phyloP scores from a whole-genome alignment of 257 asterid genomes.

The Marsdenia floribunda region DNA sequence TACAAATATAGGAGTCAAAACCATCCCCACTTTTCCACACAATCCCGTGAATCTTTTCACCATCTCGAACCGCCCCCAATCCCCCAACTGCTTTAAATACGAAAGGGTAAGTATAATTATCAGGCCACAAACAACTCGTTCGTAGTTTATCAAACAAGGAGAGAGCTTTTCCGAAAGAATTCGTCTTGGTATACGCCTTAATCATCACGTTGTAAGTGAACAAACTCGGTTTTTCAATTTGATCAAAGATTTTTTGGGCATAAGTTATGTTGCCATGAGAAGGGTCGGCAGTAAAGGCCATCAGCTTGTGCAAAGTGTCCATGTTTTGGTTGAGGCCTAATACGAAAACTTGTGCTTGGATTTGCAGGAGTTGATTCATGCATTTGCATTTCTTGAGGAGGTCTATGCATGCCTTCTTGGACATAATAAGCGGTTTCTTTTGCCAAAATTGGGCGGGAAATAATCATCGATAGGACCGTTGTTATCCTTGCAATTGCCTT shows the following conservation, averaged over 20 bases:
- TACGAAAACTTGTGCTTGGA: slow-evolving; percentile 57
- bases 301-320: slow-evolving; percentile 62
- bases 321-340: slow-evolving; percentile 55
- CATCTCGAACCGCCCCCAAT: slow-evolving; percentile 39
- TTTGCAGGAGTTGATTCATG: slow-evolving; percentile 45
- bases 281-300: slow-evolving; percentile 46
- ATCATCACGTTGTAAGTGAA: slow-evolving; percentile 70
- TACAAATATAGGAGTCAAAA: slow-evolving; percentile 57
- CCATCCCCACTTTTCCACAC: slow-evolving; percentile 58
- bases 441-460: slow-evolving; percentile 25
- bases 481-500: neutral
- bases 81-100: slow-evolving; percentile 66
- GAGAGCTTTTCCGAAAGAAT: slow-evolving; percentile 38
- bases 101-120: slow-evolving; percentile 76
- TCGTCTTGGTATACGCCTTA: slow-evolving; percentile 48
- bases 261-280: slow-evolving; percentile 28
- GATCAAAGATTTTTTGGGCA: slow-evolving; percentile 52
- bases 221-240: slow-evolving; percentile 44
- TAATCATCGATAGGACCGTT: neutral
- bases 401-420: slow-evolving; percentile 42
- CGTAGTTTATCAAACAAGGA: slow-evolving; percentile 68
- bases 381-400: slow-evolving; percentile 66
- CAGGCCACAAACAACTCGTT: slow-evolving; percentile 53
- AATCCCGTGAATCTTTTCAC: slow-evolving; percentile 77
- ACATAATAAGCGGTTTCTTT: slow-evolving; percentile 27